Conservation (phyloP, 371 early-diverging fungal genomes). For the Rhizopus microsporus region DNA sequence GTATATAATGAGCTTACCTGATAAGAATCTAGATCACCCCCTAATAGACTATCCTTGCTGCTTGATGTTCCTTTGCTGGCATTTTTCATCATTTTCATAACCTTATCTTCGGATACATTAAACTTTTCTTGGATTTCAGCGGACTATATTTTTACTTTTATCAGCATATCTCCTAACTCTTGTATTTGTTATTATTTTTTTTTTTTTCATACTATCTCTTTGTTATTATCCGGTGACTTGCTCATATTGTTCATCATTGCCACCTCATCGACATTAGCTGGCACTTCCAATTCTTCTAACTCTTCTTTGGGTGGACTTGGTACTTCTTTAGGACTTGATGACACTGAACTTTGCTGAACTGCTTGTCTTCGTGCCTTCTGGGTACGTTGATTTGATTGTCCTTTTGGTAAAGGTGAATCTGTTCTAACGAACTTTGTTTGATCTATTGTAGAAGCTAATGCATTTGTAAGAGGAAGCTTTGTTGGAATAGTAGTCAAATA, state of each 20-base stretch:
- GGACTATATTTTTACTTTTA: slow-evolving; percentile 28
- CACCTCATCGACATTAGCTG: slow-evolving; percentile 53
- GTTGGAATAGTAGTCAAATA: slow-evolving; percentile 54
- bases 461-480: slow-evolving; percentile 39
- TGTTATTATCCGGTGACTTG: background rate
- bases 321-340: background rate
- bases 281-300: slow-evolving; percentile 25
- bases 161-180: background rate
- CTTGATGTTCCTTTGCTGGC: slow-evolving; percentile 37
- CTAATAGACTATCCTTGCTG: slow-evolving; percentile 35
- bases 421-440: background rate
- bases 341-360: background rate
- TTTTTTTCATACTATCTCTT: background rate
- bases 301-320: slow-evolving; percentile 13
- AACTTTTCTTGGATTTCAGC: slow-evolving; percentile 63
- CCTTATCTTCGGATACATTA: slow-evolving; percentile 61
- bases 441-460: slow-evolving; percentile 17
- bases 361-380: background rate
- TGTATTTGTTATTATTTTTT: too few species aligned
- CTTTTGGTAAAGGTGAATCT: background rate
- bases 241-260: slow-evolving; percentile 42
- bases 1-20: slow-evolving; percentile 24
- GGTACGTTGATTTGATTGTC: background rate
- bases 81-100: slow-evolving; percentile 56
- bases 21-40: slow-evolving; percentile 35